Base-by-base conservation (phyloP, 768 basidiomycete genomes). In the Serendipita sp. region DNA sequence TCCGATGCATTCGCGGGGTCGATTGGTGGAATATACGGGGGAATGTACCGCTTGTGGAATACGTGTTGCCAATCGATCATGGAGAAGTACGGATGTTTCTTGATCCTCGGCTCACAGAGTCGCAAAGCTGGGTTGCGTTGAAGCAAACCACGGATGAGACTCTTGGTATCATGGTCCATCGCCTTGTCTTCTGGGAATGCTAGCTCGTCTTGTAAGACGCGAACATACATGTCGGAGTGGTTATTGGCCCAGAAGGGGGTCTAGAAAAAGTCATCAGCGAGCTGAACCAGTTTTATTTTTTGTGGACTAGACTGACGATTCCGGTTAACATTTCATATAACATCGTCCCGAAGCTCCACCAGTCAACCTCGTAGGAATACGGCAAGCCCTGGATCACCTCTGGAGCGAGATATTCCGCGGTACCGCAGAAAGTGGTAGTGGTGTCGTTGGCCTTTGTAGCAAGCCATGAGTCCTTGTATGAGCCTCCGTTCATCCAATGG, bases 331-430 rank as follows among this genome's bases (percentile, higher is more conserved):
- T 95, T 78, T 98, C 95, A 73, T 90, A 92, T 66, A 98, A 76
- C 89, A 98, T 95, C 67, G 95, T 97, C 41, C 95, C 95, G 70
- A 95, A 88, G 68, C 88, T 90, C 94, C 93, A 99, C 90, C 92
- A 95, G 73, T 98, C 95, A 23, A 95, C 91, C 69, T 93, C 91
- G 71, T 92, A 98, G 68, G 86, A 86, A 72, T 98, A 95, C 18
- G 85, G 81, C 69, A 88, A 74, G 1, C 93, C 90, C 70, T 91
- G 89, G 69, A 98, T 91, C 51, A 98, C 93, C 75, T 99, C 95
- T 0, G 96, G 96, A 11, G 96, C 92, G 4, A 96, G 82, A 70
- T 96, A 96, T 75, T 95, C 92, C 2, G 92, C 92, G n/a, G 92
- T 95, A 8, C 92, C 92, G 74, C 89, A 95, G 72, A 96, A 95